These are phyloP conservation scores for Pythium volutum DNA, from an alignment of 352 stramenopile genomes.

Conservation along the genomic window DNA sequence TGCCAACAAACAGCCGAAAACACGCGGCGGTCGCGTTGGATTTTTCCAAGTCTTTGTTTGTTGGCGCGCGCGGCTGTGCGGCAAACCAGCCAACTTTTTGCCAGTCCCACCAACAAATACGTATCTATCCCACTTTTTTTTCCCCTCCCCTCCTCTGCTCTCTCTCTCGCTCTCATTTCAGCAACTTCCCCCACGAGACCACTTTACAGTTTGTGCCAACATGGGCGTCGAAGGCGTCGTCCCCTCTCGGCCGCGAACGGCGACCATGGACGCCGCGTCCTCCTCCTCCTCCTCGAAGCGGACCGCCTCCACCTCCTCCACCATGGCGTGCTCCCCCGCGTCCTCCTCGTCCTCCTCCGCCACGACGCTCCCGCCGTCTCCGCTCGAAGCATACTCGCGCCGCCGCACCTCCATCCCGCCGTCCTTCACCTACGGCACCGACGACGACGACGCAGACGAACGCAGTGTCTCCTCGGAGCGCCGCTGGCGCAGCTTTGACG, in stretches of 20 bases:
- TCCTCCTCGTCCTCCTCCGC: not conserved
- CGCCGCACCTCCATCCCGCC: conserved; percentile 67
- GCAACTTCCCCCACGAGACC: not conserved
- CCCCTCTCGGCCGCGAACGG: not conserved
- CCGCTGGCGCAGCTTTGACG: conserved; percentile 64
- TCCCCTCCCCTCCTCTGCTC: too few relatives aligned
- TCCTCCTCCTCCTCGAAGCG: too few relatives aligned
- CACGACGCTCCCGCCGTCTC: too few relatives aligned
- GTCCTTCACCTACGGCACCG: conserved; percentile 41
- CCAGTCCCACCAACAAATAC: conserved; percentile 5
- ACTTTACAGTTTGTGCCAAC: not conserved
- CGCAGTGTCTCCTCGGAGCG: conserved; percentile 32
- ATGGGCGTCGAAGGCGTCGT: conserved; percentile 28
- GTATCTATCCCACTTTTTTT: too few relatives aligned
- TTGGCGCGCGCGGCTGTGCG: not conserved
- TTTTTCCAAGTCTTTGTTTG: not conserved
- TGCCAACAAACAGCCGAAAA: conserved; percentile 8
- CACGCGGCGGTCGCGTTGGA: not conserved
- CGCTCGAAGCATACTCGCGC: conserved; percentile 19
- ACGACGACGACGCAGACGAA: conserved; percentile 14
- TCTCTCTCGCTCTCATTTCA: not conserved
- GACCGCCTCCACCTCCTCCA: too few relatives aligned
- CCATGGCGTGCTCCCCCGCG: not conserved
- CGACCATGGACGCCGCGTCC: not conserved
- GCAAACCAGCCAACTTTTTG: not conserved